Evolutionary conservation across 176 grass and related monocot species (phyloP), one percentile per base, ranked within the genome.

Genomic region (Themeda triandra): DNA sequence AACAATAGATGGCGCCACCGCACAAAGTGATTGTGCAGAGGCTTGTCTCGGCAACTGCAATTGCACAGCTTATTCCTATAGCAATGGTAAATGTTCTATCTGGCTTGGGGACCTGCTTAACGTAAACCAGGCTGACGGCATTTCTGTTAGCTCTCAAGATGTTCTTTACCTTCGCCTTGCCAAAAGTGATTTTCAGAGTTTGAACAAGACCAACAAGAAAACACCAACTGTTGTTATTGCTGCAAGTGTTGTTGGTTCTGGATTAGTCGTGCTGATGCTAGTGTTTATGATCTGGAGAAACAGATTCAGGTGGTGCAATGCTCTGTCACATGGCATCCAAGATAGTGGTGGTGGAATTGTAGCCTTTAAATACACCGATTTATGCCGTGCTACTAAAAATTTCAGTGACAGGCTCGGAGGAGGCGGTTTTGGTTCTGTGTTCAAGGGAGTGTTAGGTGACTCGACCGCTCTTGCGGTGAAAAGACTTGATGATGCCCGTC

Each of bases 111-210:
- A 73, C 1, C 10, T 73, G 41, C 71, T 73, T 2, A 30, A 19
- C 10, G 42, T 49, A 18, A 4, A 29, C 10, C 2, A 18, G 3
- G 1, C 9, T 0, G 27, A 73, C 28, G 3, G 15, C 25, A 48
- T 0, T 46, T 6, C 0, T 1, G 30, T 49, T 2, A 10, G 1
- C 0, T 30, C 42, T 30, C 71, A 73, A 73, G 71, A 48, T 48
- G 71, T 48, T 48, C 41, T 73, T 48, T 73, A 73, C 25, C 41
- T 73, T 73, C 71, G 71, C 42, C 71, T 73, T 0, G 41, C 71
- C 0, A 0, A 15, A 19, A 73, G 42, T 0, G 42, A 30, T 73
- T 18, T 49, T 30, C 14, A 29, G 2, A 48, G 41, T 19, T 6
- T 48, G 71, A 1, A 0, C n/a, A 27, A 4, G 0, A 46, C 4